Evolutionary conservation across 2,329 filamentous ascomycete genomes (phyloP).

Genomic region (Trichoderma polysporum): DNA sequence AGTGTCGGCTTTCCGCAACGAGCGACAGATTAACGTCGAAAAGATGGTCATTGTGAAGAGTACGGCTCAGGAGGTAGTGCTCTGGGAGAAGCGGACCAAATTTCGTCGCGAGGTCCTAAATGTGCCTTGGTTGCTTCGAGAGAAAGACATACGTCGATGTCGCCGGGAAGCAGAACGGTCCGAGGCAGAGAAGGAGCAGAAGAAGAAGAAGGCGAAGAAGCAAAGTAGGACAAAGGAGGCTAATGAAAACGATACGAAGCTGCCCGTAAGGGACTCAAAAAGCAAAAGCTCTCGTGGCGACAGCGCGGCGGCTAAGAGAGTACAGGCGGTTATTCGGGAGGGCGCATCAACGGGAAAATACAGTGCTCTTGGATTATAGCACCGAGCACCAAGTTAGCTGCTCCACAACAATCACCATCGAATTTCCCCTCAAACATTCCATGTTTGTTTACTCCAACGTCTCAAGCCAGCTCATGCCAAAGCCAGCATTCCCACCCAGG

Average conservation of each 20-base stretch:
- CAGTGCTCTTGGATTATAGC: conserved; percentile 37
- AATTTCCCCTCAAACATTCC: conserved; percentile 2
- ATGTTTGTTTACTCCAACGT: neutral
- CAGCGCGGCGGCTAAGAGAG: conserved; percentile 21
- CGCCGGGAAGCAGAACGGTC: conserved; percentile 46
- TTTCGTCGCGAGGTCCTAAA: conserved; percentile 53
- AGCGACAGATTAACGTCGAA: conserved; percentile 53
- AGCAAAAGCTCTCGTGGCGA: neutral
- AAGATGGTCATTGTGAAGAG: conserved; percentile 49
- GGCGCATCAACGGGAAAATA: conserved; percentile 35
- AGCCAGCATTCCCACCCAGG: neutral
- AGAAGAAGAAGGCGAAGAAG: conserved; percentile 21
- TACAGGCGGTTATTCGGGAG: conserved; percentile 31
- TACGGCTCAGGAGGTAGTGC: conserved; percentile 57
- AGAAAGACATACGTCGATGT: conserved; percentile 50
- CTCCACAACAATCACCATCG: neutral
- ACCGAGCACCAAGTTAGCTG: neutral
- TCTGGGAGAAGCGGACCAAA: conserved; percentile 55
- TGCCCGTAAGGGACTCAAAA: neutral
- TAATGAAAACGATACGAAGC: conserved; percentile 23
- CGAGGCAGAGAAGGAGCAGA: conserved; percentile 30
- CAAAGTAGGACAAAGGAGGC: conserved; percentile 22
- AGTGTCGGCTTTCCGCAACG: conserved; percentile 47
- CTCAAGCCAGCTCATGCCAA: neutral
- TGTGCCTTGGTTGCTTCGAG: conserved; percentile 55